phyloP scores from a whole-genome alignment of 2,329 filamentous ascomycete species.

The Aspergillus puulaauensis region DNA sequence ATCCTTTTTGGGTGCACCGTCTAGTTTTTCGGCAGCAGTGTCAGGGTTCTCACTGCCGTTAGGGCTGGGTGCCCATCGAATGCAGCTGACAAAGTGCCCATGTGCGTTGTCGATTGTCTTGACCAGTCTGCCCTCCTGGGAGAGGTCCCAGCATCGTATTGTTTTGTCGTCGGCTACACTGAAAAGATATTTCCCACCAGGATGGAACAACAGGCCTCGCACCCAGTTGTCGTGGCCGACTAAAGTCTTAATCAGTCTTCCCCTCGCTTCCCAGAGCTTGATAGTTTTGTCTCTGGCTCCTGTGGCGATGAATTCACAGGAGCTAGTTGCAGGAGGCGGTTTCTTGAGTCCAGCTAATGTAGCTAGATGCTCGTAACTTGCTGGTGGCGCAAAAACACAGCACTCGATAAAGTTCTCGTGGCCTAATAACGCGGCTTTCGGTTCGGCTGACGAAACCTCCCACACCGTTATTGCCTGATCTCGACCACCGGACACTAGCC shows the following conservation, averaged over 20 bases:
- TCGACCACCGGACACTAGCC: conserved; percentile 75
- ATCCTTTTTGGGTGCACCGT: background rate
- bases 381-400: conserved; percentile 78
- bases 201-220: conserved; percentile 80
- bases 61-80: conserved; percentile 74
- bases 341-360: conserved; percentile 80
- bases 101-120: conserved; percentile 76
- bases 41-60: background rate
- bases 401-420: conserved; percentile 87
- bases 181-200: conserved; percentile 84
- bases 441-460: conserved; percentile 75
- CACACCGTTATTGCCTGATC: conserved; percentile 81
- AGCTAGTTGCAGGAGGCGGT: conserved; percentile 68
- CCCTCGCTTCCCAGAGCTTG: conserved; percentile 81
- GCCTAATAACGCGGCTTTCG: conserved; percentile 76
- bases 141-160: conserved; percentile 88
- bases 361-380: conserved; percentile 75
- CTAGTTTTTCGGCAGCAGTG: background rate
- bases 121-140: conserved; percentile 86
- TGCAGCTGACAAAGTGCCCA: conserved; percentile 79
- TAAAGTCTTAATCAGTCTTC: conserved; percentile 80
- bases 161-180: conserved; percentile 89
- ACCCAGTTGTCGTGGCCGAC: conserved; percentile 95
- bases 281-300: conserved; percentile 90
- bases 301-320: conserved; percentile 79